These are phyloP conservation scores for Heliosperma pusillum DNA, from an alignment of 148 eudicot genomes.

Conservation along the genomic window DNA sequence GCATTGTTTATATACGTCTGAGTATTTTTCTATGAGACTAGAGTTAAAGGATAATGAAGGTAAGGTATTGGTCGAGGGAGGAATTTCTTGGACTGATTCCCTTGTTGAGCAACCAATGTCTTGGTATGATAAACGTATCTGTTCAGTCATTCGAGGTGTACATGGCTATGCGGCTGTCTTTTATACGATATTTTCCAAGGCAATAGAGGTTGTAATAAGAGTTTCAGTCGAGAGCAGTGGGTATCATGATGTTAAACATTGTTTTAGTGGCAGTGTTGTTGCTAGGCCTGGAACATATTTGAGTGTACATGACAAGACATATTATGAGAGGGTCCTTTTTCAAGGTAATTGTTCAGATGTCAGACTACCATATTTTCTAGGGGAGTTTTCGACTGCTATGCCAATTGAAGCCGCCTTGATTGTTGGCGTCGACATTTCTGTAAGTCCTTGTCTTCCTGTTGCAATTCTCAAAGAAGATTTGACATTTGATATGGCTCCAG, in stretches of 20 bases:
- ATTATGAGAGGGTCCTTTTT: not conserved
- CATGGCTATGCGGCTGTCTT: not conserved
- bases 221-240: not conserved
- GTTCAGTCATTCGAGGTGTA: slow-evolving; percentile 4
- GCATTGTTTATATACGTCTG: not conserved
- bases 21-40: not conserved
- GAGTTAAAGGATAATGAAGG: not conserved
- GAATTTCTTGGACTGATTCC: not conserved
- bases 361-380: too few species aligned
- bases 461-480: too few species aligned
- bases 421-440: too few species aligned
- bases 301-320: not conserved
- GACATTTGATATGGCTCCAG: too few species aligned
- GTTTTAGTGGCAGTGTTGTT: not conserved
- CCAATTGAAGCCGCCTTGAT: too few species aligned
- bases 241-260: not conserved
- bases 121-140: not conserved
- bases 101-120: not conserved
- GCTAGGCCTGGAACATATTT: not conserved
- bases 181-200: not conserved
- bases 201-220: not conserved
- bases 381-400: too few species aligned
- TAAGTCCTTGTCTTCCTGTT: too few species aligned
- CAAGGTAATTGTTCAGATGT: not conserved
- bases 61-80: not conserved